Base-by-base conservation (phyloP, 2,329 filamentous ascomycete genomes). In the Fusarium sp. region DNA sequence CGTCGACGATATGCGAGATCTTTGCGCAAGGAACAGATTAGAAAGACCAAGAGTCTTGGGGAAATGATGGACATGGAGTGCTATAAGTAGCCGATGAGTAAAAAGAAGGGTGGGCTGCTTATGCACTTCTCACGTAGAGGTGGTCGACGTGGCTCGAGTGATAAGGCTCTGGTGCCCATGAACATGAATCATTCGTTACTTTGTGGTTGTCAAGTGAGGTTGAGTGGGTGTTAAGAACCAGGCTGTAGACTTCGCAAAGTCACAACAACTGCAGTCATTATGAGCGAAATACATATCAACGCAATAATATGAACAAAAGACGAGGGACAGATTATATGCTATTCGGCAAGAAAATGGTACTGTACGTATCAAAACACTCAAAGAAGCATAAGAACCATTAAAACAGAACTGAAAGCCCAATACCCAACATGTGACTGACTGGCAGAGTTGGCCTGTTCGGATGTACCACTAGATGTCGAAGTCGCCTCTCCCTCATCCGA, bases 261-360 rank as follows among this genome's bases (percentile, higher is more conserved):
- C 34, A 24, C 22, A 22, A 22, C 22, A 22, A 22, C 22, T 4
- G 22, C 5, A 22, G 22, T 22, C 3, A 22, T 22, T 22, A 22
- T 22, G 22, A 22, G 22, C 22, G 22, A 22, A 22, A 22, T 22
- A 22, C 22, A 22, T 22, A 5, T 22, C 22, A 22, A 22, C 22
- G 22, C 22, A 22, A 22, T 22, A 22, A 22, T 22, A 22, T 22
- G 3, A 22, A 22, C 22, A 22, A 22, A 22, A 22, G n/a, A n/a
- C 22, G 3, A 22, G 22, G 5, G 22, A 22, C 22, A 5, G 22
- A 22, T 22, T 22, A 4, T 22, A 22, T 6, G 16, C 32, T 18
- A 9, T 11, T 2, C 16, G 0, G 3, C 3, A 11, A 38, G 16
- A 11, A 38, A 11, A 2, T 1, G 16, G 6, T 16, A 6, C 5